These are phyloP conservation scores for Claviceps spartinae DNA, from an alignment of 2,329 filamentous ascomycete genomes.

Conservation along the genomic window DNA sequence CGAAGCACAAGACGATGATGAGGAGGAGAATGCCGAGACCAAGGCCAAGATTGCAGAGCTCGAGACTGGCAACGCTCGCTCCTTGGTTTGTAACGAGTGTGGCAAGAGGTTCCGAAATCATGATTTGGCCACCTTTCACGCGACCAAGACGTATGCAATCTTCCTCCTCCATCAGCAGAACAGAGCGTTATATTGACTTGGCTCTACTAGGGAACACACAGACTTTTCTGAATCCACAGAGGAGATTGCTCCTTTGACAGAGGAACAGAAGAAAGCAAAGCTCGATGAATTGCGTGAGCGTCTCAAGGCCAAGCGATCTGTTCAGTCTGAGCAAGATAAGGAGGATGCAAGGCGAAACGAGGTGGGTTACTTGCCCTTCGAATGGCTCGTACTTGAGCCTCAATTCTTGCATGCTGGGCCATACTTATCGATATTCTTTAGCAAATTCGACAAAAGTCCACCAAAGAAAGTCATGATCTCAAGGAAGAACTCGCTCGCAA, in stretches of 20 bases:
- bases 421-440: constrained; percentile 12
- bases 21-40: constrained; percentile 34
- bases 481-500: constrained; percentile 84
- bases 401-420: not conserved
- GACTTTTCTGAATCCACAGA: constrained; percentile 92
- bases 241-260: constrained; percentile 78
- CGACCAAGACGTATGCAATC: constrained; percentile 56
- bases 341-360: constrained; percentile 77
- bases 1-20: constrained; percentile 29
- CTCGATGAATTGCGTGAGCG: constrained; percentile 62
- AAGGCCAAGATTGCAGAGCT: constrained; percentile 49
- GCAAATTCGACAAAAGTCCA: constrained; percentile 72
- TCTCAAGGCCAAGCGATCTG: constrained; percentile 58
- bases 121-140: constrained; percentile 78
- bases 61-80: constrained; percentile 56
- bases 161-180: not conserved
- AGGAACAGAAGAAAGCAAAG: constrained; percentile 76
- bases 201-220: constrained; percentile 53
- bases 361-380: constrained; percentile 28
- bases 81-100: constrained; percentile 88
- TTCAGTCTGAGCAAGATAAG: constrained; percentile 59
- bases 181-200: not conserved
- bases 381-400: not conserved
- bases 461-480: constrained; percentile 72
- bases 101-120: constrained; percentile 78